Evolutionary conservation across 768 basidiomycete species (phyloP).

Genomic region (Mycena rebaudengoi): DNA sequence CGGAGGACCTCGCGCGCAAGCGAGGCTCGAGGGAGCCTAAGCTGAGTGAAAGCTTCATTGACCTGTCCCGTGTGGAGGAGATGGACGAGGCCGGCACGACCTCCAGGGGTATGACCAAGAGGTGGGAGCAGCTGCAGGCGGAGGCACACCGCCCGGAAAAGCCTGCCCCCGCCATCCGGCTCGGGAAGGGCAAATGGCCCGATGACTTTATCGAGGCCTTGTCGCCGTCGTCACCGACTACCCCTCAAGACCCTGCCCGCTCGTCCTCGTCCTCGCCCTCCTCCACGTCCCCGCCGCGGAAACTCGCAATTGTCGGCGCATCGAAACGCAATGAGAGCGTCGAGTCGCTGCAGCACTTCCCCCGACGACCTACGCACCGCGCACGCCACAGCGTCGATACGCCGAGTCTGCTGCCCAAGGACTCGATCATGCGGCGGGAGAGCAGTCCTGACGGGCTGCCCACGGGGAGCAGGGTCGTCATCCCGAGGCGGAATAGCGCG

Average conservation of each 20-base stretch:
- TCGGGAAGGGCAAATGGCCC: conserved; percentile 85
- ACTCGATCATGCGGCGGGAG: conserved; percentile 57
- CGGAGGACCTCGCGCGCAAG: conserved; percentile 58
- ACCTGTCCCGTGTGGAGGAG: conserved; percentile 28
- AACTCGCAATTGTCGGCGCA: conserved; percentile 62
- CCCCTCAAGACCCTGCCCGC: too few species aligned
- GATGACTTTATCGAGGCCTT: conserved; percentile 80
- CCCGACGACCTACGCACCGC: conserved; percentile 69
- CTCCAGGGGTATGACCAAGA: conserved; percentile 32
- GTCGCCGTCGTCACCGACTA: conserved; percentile 41
- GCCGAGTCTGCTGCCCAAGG: conserved; percentile 58
- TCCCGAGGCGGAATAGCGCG: conserved; percentile 67
- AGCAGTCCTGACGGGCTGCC: conserved; percentile 64
- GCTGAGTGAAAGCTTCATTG: conserved; percentile 58
- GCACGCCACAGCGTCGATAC: conserved; percentile 71
- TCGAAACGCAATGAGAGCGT: conserved; percentile 54
- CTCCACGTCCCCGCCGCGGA: conserved; percentile 57
- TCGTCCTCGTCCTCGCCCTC: conserved; percentile 45
- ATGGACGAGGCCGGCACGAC: conserved; percentile 32
- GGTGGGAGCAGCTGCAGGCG: conserved; percentile 23
- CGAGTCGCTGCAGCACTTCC: conserved; percentile 57
- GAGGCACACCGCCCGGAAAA: conserved; percentile 37
- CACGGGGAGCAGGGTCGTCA: conserved; percentile 48
- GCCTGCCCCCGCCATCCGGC: conserved; percentile 55
- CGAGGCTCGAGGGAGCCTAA: conserved; percentile 58